Evolutionary conservation across 2,329 filamentous ascomycete species (phyloP), one percentile per base, ranked within the genome.

Genomic region (Leptodontidium sp.): DNA sequence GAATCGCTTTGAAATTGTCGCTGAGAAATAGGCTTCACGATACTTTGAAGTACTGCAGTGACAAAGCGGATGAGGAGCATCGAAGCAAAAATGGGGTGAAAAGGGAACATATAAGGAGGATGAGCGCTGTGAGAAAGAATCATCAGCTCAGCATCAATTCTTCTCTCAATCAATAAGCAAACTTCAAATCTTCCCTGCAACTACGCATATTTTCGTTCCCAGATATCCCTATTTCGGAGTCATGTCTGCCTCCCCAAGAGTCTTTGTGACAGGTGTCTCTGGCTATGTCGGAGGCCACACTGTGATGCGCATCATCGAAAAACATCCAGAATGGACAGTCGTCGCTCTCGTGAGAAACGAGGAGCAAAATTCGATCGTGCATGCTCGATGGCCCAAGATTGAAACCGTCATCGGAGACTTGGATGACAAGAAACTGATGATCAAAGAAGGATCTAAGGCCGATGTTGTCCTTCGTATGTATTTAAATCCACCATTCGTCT

Each of bases 391-490:
- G 49, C 69, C 71, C 11, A 55, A 65, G 1, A 53, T 72, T 35
- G 66, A 74, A 29, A 50, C 76, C 7, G 77, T 81, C 0, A 52
- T 79, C 0, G 80, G 80, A 9, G 72, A 75, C 0, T 71, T 82
- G 5, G 80, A 81, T 53, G 75, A 80, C 21, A 73, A 73, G 1
- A 69, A 75, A 0, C 65, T 79, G 15, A 69, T 82, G 15, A 68
- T 75, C 35, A 66, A 73, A 14, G 78, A 79, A 12, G 77, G 74
- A 6, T 70, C 77, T 0, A 74, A 75, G 26, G 79, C 79, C 0
- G 80, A 81, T 62, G 77, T 82, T 1, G 77, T 82, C 0, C 66
- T 82, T 50, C 78, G 80, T 81, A 66, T 49, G 68, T 68, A 8
- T n/a, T 21, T n/a, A 24, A 15, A 12, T 24, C n/a, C 29, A 68